phyloP scores from a whole-genome alignment of 108 stramenopile genomes.

The Cyclotella baltica region DNA sequence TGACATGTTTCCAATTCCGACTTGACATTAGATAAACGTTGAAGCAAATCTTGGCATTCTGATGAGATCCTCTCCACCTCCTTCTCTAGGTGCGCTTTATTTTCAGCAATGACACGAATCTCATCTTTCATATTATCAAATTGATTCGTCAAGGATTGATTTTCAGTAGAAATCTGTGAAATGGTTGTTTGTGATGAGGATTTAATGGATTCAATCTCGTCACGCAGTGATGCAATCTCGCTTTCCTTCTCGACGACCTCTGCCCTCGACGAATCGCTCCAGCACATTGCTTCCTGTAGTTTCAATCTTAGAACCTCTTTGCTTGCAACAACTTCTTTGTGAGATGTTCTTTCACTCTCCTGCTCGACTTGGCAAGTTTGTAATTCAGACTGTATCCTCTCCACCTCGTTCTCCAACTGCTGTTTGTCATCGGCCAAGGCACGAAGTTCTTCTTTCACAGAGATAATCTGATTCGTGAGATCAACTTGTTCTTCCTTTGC shows the following conservation, averaged over 20 bases:
- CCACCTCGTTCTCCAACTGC: too few species aligned
- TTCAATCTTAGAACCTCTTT: too few species aligned
- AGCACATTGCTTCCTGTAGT: conserved; percentile 17
- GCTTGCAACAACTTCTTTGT: background rate
- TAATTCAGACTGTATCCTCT: too few species aligned
- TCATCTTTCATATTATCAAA: background rate
- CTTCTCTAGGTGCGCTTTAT: background rate
- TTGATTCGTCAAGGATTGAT: background rate
- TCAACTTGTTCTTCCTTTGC: too few species aligned
- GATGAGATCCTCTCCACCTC: background rate
- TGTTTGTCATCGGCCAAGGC: too few species aligned
- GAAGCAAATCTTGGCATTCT: background rate
- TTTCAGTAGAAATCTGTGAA: background rate
- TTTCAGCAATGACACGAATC: background rate
- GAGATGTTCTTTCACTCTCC: background rate
- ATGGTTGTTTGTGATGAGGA: background rate
- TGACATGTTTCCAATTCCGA: background rate
- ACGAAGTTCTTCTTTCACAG: too few species aligned
- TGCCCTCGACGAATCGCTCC: conserved; percentile 15
- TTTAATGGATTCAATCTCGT: conserved; percentile 10
- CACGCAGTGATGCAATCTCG: background rate
- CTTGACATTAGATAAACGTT: background rate
- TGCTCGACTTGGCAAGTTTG: too few species aligned
- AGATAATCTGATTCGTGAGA: too few species aligned
- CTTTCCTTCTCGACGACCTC: background rate